Evolutionary conservation across 2,329 filamentous ascomycete genomes (phyloP).

Genomic region (Seiridium cupressi): DNA sequence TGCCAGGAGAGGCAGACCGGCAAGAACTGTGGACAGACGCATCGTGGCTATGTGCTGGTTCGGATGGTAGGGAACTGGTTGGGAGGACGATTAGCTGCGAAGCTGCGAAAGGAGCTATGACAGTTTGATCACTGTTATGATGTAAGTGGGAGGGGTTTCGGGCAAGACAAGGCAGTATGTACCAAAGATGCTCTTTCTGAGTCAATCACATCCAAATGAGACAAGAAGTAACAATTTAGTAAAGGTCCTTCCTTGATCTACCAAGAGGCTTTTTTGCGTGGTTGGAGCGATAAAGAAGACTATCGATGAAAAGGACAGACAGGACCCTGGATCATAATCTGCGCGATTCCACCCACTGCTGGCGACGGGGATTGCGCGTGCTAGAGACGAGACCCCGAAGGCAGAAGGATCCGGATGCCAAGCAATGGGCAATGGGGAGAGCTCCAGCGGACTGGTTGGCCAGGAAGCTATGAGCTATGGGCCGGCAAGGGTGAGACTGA

Average conservation of each 20-base stretch:
- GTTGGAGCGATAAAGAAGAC: not conserved
- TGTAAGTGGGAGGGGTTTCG: constrained; percentile 9
- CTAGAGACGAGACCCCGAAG: not conserved
- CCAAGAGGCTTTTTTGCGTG: not conserved
- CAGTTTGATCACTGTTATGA: constrained; percentile 3
- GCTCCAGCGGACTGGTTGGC: constrained; percentile 3
- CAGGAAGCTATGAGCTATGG: not conserved
- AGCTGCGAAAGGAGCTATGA: constrained; percentile 9
- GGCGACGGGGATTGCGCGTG: not conserved
- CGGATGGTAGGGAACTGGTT: constrained; percentile 4
- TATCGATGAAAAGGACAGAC: constrained; percentile 1
- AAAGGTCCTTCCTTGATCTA: not conserved
- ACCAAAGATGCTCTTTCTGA: no score
- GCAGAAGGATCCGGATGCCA: not conserved
- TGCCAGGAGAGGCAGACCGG: constrained; percentile 55
- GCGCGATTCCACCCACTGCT: not conserved
- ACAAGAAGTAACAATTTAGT: not conserved
- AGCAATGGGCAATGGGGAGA: not conserved
- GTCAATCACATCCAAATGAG: not conserved
- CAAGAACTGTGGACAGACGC: constrained; percentile 53
- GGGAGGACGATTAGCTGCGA: not conserved
- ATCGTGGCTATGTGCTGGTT: constrained; percentile 36
- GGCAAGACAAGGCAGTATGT: not conserved
- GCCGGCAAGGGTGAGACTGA: not conserved
- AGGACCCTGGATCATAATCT: constrained; percentile 1